Percentiles rank a stretch among this genome's conserved stretches.
Evolutionary conservation across 192 early-diverging fungal species (phyloP).

Genomic region (Umbelopsis vinacea): DNA sequence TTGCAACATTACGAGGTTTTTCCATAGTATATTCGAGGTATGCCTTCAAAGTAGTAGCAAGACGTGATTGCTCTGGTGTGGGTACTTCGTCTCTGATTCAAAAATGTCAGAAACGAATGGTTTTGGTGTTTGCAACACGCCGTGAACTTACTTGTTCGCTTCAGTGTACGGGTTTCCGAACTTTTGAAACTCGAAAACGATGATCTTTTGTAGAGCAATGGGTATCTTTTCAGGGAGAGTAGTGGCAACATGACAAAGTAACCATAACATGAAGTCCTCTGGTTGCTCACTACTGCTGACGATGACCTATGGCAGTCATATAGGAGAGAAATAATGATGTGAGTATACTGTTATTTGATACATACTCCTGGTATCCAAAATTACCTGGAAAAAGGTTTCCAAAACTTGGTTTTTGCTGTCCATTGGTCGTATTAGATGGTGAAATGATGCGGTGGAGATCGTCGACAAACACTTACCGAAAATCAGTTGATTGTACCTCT

Average conservation of each 20-base stretch:
- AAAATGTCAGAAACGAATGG: not conserved
- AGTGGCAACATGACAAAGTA: not conserved
- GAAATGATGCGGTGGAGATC: not conserved
- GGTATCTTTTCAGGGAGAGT: not conserved
- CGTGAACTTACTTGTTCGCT: not conserved
- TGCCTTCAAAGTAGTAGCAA: not conserved
- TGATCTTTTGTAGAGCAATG: not conserved
- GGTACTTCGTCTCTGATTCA: not conserved
- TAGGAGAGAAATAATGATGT: not conserved
- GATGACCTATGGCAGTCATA: not conserved
- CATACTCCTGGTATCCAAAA: too few relatives aligned
- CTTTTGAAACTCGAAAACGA: not conserved
- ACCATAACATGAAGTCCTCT: not conserved
- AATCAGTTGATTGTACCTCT: not conserved
- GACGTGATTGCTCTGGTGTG: not conserved
- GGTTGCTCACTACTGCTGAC: not conserved
- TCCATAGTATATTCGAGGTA: not conserved
- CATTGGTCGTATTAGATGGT: too few relatives aligned
- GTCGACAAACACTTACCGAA: not conserved
- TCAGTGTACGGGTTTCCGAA: constrained; percentile 2
- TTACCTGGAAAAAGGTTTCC: too few relatives aligned
- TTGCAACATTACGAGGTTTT: not conserved
- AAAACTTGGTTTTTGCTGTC: too few relatives aligned
- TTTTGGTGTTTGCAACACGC: not conserved
- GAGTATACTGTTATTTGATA: too few relatives aligned